Evolutionary conservation across 306 rosid species (phyloP), one percentile per base, ranked within the genome.

Genomic region (Arachis stenosperma): DNA sequence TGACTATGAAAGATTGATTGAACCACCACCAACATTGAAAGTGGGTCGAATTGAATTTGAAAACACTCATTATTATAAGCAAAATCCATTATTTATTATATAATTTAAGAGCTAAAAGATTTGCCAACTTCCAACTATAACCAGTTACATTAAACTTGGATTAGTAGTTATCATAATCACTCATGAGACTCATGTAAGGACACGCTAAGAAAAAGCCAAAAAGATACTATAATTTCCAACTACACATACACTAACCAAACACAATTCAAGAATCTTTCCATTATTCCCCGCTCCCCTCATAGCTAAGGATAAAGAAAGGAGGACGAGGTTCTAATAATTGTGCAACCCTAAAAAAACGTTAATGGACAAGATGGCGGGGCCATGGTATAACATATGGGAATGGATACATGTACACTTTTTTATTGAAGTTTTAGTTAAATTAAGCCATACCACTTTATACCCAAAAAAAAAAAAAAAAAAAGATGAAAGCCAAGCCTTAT

Each of bases 301-400:
- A n/a, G 29, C 57, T 5, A 13, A 39, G 48, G 66, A 61, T 61
- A 39, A 61, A 61, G 48, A 52, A 47, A n/a, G 57, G 46, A 39
- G 57, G 46, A 39, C n/a, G 65, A 39, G 66, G 6, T 61, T 40
- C 55, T 11, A 37, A 22, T 22, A 22, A 33, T 67, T 67, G 29
- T 67, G 57, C 59, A 33, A 3, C 44, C 72, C 13, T 2, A 33
- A 33, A 33, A 33, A 33, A 22, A 53, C 22, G 13, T 54, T 33
- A 4, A 54, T 60, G 53, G 50, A 22, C 74, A 10, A 70, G 64
- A 54, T 54, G 60, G 54, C 17, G 43, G 58, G 54, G 15, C n/a
- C 6, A 46, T 7, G 36, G 8, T 10, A 69, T 69, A 54, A 40
- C 11, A 53, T 39, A 39, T 22, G 1, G 1, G 1, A 22, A 22